These are phyloP conservation scores for Mercurialis annua DNA, from an alignment of 345 rosid species.

Conservation along the genomic window DNA sequence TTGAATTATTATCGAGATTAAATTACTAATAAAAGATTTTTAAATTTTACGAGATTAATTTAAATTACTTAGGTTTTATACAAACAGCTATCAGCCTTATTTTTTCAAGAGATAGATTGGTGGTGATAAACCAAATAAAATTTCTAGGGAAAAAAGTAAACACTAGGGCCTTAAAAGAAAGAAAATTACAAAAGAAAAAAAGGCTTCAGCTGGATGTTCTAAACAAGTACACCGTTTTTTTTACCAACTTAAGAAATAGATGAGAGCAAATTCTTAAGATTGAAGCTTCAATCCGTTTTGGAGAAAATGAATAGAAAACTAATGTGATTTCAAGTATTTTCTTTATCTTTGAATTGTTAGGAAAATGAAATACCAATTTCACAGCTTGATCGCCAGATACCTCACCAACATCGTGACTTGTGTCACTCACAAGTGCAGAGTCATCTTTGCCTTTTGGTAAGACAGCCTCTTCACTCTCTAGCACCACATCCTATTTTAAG, in stretches of 20 bases:
- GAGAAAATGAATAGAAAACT: background rate
- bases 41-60: too few species aligned
- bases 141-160: too few species aligned
- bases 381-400: constrained; percentile 34
- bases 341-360: background rate
- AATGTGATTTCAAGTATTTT: too few species aligned
- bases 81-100: too few species aligned
- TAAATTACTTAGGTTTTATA: too few species aligned
- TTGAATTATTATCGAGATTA: too few species aligned
- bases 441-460: constrained; percentile 38
- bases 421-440: constrained; percentile 34
- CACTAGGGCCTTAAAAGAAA: background rate
- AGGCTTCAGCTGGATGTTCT: too few species aligned
- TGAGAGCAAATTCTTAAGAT: background rate
- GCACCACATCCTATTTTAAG: constrained; percentile 39
- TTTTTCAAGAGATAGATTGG: background rate
- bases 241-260: too few species aligned
- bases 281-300: background rate
- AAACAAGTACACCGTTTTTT: too few species aligned
- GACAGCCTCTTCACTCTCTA: constrained; percentile 29
- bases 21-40: too few species aligned
- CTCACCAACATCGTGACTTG: constrained; percentile 34
- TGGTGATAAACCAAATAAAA: background rate
- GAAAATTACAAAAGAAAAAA: background rate
- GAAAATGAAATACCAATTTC: constrained; percentile 33